A percentile compares a stretch with the other conserved stretches of the same genome.
These are phyloP conservation scores for Coemansia sp. DNA, from an alignment of 192 early-diverging fungal genomes.

Conservation along the genomic window DNA sequence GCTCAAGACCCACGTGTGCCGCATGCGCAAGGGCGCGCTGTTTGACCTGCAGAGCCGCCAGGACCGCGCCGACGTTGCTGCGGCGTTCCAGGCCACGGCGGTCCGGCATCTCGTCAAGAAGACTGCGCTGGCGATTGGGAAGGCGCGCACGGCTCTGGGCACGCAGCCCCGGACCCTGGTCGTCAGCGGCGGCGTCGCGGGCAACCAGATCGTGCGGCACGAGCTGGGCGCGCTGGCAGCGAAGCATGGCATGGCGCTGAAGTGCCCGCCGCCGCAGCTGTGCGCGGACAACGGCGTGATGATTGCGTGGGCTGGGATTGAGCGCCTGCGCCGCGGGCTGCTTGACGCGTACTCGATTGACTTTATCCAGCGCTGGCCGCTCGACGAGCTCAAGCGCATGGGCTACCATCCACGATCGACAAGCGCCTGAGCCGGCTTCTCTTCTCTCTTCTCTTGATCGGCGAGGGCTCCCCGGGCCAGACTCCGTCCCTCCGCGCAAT, in stretches of 20 bases:
- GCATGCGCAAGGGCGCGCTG: constrained; percentile 36
- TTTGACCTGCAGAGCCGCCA: constrained; percentile 22
- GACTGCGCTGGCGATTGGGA: constrained; percentile 54
- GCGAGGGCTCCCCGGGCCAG: no score
- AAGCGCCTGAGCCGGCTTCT: no score
- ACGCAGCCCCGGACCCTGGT: constrained; percentile 56
- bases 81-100: constrained; percentile 66
- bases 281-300: constrained; percentile 85
- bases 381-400: constrained; percentile 56
- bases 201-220: constrained; percentile 61
- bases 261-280: constrained; percentile 71
- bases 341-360: constrained; percentile 70
- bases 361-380: constrained; percentile 73
- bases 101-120: constrained; percentile 65
- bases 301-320: constrained; percentile 83
- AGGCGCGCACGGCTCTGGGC: constrained; percentile 41
- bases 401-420: constrained; percentile 15
- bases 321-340: constrained; percentile 62
- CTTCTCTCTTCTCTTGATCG: no score
- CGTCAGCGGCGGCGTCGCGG: constrained; percentile 77
- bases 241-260: constrained; percentile 51
- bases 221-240: constrained; percentile 44
- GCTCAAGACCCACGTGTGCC: constrained; percentile 64
- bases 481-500: not conserved
- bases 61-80: constrained; percentile 62